These are phyloP conservation scores for Blastobotrys americana DNA, from an alignment of 805 yeast species.

Conservation along the genomic window DNA sequence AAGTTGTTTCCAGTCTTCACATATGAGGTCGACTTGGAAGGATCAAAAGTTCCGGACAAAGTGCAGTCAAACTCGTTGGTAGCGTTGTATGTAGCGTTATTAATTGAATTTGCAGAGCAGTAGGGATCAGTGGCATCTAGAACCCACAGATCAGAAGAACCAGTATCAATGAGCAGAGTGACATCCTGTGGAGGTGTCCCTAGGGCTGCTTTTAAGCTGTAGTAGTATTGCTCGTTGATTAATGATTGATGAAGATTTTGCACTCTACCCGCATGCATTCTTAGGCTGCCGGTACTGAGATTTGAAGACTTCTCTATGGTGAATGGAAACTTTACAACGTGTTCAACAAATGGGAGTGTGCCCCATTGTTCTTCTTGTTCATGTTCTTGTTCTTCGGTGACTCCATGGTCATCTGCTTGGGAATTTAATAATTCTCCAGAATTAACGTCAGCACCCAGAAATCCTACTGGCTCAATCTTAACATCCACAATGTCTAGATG, in stretches of 20 bases:
- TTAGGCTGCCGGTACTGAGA: background rate
- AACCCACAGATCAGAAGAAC: conserved; percentile 65
- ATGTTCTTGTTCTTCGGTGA: too few species aligned
- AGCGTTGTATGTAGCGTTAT: conserved; percentile 5
- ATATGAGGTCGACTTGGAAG: conserved; percentile 25
- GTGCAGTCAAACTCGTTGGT: conserved; percentile 19
- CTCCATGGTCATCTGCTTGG: too few species aligned
- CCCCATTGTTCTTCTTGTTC: too few species aligned
- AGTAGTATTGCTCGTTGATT: conserved; percentile 9
- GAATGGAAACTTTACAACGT: background rate
- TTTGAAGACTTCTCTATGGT: background rate
- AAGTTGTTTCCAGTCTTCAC: conserved; percentile 17
- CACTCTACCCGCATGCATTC: background rate
- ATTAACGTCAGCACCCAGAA: too few species aligned
- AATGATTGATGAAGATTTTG: background rate
- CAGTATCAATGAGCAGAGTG: conserved; percentile 56
- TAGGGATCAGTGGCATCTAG: conserved; percentile 20
- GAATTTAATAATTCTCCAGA: too few species aligned
- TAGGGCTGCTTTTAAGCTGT: conserved; percentile 27
- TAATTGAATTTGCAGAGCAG: conserved; percentile 8
- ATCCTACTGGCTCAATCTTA: too few species aligned
- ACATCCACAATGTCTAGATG: too few species aligned
- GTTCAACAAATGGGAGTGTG: too few species aligned
- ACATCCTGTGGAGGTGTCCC: conserved; percentile 55
- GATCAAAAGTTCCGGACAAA: conserved; percentile 25